Base-by-base conservation (phyloP, 805 yeast genomes). In the Saccharomyces jurei region DNA sequence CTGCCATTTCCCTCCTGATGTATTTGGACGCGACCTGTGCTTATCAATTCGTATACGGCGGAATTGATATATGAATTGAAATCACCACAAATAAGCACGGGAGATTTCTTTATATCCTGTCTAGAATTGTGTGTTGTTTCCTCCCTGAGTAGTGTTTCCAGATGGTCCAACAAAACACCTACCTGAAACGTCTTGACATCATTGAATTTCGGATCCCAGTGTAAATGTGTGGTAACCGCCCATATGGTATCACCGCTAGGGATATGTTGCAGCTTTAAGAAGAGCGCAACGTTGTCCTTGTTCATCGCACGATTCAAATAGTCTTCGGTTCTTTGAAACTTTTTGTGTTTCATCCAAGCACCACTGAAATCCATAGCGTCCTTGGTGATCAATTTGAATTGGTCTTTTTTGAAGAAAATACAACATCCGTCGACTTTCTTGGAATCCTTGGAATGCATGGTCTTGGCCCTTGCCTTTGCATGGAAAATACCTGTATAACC, bases 381-480 rank as follows among this genome's bases (percentile, higher is more conserved):
- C 64, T 85, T 84, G 61, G 82, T 91, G 46, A 86, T 62, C 57
- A 91, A 75, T 55, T 81, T 79, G 71, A 92, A 89, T 66, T 86
- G 83, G 50, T 77, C 71, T 32, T 81, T 74, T 63, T 81, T 86
- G 75, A 79, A 94, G 68, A 92, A 92, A 0, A 91, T 83, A n/a
- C 97, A 97, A 78, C 99, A 94, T 11, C 99, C 99, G 70, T 94
- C 99, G 49, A 94, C 99, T 64, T 87, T 87, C 70, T 85, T 86
- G 27, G 95, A 84, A 61, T 89, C 96, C 56, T 74, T 75, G 56
- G 83, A 86, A 51, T 74, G 77, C 96, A 89, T 88, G 10, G 97
- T 90, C 72, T 88, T 87, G 1, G 97, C 91, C 67, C 99, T 81
- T 27, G 96, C 87, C 72, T 94, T 94, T 53, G 86, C 87, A 71